Conservation (phyloP, 225 moss, liverwort and hornwort genomes). For the Antitrichia curtipendula region DNA sequence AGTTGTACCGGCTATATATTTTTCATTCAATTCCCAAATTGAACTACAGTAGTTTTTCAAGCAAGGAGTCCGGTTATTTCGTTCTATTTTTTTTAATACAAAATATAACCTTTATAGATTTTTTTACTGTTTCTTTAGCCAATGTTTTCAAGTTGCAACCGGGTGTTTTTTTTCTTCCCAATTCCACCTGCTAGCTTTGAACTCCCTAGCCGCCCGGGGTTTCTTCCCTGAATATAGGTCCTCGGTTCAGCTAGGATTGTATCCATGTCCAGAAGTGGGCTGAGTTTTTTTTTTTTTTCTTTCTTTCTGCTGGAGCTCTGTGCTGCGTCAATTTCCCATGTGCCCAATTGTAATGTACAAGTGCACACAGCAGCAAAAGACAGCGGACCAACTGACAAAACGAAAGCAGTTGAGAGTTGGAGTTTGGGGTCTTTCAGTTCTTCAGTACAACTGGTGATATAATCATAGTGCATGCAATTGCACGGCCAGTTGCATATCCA, state of each 20-base stretch:
- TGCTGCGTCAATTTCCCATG: neutral
- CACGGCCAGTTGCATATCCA: no score
- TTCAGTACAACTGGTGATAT: no score
- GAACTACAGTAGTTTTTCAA: neutral
- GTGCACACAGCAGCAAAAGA: neutral
- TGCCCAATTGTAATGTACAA: neutral
- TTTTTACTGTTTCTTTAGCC: neutral
- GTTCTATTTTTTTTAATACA: neutral
- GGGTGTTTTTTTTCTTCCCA: neutral
- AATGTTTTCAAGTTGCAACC: neutral
- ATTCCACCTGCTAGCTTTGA: neutral
- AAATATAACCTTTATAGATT: neutral
- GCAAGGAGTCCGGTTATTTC: rapidly evolving
- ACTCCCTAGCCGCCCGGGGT: neutral
- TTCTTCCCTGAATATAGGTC: neutral
- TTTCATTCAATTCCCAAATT: neutral
- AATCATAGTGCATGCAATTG: neutral
- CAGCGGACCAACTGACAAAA: neutral
- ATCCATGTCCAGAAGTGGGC: neutral
- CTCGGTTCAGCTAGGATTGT: neutral
- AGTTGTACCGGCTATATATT: neutral
- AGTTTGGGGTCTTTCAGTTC: neutral
- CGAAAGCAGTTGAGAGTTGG: neutral
- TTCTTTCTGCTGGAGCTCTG: no score
- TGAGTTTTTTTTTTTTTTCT: no score